These are phyloP conservation scores for Jatropha curcas DNA, from an alignment of 345 rosid genomes.

Conservation along the genomic window DNA sequence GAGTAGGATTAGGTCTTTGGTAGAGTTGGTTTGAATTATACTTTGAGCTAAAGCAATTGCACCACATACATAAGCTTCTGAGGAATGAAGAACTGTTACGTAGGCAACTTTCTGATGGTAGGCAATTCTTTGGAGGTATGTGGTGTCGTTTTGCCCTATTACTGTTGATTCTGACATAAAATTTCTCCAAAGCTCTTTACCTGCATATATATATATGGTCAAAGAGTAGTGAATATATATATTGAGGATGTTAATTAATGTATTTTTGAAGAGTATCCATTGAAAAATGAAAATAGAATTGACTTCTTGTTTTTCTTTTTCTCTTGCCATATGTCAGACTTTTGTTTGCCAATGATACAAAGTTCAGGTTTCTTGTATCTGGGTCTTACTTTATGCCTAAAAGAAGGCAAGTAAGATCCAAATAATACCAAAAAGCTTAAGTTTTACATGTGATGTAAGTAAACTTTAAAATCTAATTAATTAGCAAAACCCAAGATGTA, in stretches of 20 bases:
- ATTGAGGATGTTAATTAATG: neutral
- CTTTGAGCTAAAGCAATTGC: conserved; percentile 89
- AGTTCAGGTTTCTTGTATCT: too few species aligned
- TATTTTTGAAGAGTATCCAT: neutral
- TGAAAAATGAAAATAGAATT: neutral
- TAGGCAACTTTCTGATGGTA: conserved; percentile 49
- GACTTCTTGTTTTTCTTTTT: too few species aligned
- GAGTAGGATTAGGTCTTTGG: conserved; percentile 60
- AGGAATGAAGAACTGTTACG: conserved; percentile 80
- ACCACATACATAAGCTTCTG: conserved; percentile 84
- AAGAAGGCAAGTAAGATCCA: too few species aligned
- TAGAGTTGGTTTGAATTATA: conserved; percentile 54
- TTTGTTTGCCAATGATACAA: neutral
- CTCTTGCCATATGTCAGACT: neutral
- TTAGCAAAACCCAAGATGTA: neutral
- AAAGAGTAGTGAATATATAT: too few species aligned
- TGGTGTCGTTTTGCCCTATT: neutral
- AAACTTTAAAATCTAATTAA: too few species aligned
- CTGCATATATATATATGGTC: conserved; percentile 21
- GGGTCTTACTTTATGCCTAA: too few species aligned
- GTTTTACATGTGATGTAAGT: too few species aligned
- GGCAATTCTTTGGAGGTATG: too few species aligned
- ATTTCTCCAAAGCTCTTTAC: conserved; percentile 31
- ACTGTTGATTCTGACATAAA: neutral
- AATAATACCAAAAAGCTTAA: too few species aligned